Base-by-base conservation (phyloP, 176 grass and related monocot species). In the Oryza meridionalis region DNA sequence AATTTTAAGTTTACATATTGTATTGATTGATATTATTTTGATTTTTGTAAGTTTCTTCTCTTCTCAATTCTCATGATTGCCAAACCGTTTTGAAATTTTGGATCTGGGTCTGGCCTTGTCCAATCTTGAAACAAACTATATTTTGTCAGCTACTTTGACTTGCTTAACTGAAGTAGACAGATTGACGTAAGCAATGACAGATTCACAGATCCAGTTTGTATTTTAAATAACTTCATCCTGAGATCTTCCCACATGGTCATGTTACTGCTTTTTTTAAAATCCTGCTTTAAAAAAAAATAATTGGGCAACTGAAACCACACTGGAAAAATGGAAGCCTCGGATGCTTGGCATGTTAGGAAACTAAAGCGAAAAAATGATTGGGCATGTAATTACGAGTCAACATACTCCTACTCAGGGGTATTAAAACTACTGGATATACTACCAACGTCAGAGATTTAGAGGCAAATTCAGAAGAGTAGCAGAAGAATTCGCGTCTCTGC, bases 1-100 rank as follows among this genome's bases (percentile, higher is more conserved):
- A 80, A 78, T 71, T 66, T 71, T 35, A 73, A 64, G 16, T 1
- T 65, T 31, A 31, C 80, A 84, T 76, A 87, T 87, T 91, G 81
- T 87, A 84, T 76, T 70, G 32, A 64, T 86, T 87, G 13, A 71
- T 87, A 71, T 80, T 53, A 79, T 63, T 75, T 63, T 10, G 11
- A 75, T 9, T 25, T 35, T 33, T 38, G 0, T 4, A 7, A 67
- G 29, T 67, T 13, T 66, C 26, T 83, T 83, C 38, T 43, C 42
- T 83, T 83, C 38, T 64, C 42, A 63, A 9, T 83, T 83, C 38
- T 64, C 51, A 63, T 50, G 69, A 50, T 43, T 55, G 65, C 29
- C 11, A 63, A 76, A 70, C 3, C 42, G 16, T 80, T 64, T 76
- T 70, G 50, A 84, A 75, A 50, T 17, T 21, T 51, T 0, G n/a